Conservation (phyloP, 495 filamentous ascomycete species). For the Bombardia bombarda region DNA sequence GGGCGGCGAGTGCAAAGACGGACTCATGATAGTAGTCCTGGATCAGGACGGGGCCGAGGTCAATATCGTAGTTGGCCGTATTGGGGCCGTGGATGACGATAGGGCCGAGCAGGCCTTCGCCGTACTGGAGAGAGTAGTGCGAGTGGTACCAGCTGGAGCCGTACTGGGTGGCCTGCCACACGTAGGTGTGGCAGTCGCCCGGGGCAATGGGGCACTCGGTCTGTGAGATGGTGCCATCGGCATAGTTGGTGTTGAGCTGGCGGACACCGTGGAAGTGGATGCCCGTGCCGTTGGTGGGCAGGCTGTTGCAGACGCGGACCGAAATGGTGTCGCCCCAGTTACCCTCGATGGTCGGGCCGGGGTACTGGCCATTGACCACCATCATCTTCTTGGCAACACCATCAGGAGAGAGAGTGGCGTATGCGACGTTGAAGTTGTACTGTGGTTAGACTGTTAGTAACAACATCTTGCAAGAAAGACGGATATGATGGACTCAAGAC, state of each 20-base stretch:
- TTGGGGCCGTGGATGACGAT: constrained; percentile 47
- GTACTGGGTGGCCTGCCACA: constrained; percentile 40
- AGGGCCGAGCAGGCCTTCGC: constrained; percentile 36
- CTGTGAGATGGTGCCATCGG: constrained; percentile 30
- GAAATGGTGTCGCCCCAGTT: constrained; percentile 47
- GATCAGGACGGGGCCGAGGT: constrained; percentile 32
- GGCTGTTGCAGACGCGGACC: constrained; percentile 39
- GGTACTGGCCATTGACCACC: constrained; percentile 26
- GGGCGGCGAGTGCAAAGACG: constrained; percentile 4
- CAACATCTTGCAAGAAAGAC: no score
- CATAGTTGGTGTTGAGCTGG: constrained; percentile 15
- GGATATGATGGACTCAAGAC: background rate
- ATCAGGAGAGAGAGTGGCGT: background rate
- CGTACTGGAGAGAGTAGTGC: constrained; percentile 44
- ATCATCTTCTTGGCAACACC: constrained; percentile 2
- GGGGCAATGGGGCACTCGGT: constrained; percentile 38
- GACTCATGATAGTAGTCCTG: constrained; percentile 29
- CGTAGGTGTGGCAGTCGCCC: constrained; percentile 26
- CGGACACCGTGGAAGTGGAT: constrained; percentile 46
- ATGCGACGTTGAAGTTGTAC: background rate
- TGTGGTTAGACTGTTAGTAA: background rate
- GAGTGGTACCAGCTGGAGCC: constrained; percentile 29
- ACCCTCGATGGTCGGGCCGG: constrained; percentile 46
- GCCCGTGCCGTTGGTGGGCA: constrained; percentile 17
- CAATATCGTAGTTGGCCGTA: constrained; percentile 37